Evolutionary conservation across 2,329 filamentous ascomycete species (phyloP).

Genomic region (Colletotrichum eremochloae): DNA sequence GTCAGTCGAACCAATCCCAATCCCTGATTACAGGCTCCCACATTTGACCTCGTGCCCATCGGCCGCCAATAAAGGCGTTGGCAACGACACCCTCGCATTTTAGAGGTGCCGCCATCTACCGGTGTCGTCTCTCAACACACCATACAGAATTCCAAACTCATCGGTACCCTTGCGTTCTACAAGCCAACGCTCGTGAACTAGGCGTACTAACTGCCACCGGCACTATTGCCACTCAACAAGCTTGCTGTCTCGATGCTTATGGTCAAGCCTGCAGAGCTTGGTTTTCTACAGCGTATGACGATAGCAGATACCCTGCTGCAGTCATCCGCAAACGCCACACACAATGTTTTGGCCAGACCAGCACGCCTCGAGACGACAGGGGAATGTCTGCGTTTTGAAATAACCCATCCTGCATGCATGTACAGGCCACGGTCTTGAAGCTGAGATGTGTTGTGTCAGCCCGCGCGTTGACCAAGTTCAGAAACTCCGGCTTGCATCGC

Average conservation of each 20-base stretch:
- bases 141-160: background rate
- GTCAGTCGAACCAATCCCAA: background rate
- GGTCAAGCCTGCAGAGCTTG: background rate
- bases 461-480: slow-evolving; percentile 1
- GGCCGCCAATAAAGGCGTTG: background rate
- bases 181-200: background rate
- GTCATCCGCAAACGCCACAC: background rate
- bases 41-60: background rate
- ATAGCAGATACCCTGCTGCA: background rate
- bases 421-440: background rate
- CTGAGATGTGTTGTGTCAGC: slow-evolving; percentile 6
- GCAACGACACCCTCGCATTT: background rate
- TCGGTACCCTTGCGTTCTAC: background rate
- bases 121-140: background rate
- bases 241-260: background rate
- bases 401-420: background rate
- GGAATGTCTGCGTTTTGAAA: background rate
- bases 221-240: background rate
- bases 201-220: background rate
- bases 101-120: background rate
- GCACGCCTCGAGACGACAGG: background rate
- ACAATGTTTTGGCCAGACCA: no score
- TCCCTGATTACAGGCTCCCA: background rate
- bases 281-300: no score
- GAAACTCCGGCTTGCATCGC: background rate